Evolutionary conservation across 805 yeast species (phyloP).

Genomic region (Ogataea nonfermentans): DNA sequence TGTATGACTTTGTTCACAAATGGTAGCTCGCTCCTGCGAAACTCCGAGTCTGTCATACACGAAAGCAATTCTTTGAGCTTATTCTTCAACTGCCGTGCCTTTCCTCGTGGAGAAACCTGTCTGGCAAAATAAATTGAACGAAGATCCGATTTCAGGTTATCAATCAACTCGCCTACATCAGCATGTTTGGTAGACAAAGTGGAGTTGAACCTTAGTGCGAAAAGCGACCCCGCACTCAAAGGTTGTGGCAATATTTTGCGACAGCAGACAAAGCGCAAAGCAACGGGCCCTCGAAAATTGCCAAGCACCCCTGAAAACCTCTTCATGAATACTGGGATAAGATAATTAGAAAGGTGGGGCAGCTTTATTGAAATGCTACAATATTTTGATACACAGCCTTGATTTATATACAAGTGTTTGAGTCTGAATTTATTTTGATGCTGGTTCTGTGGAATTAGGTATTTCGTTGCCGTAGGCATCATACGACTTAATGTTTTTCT

Average conservation of each 20-base stretch:
- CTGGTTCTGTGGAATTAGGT: not conserved
- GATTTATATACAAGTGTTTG: not conserved
- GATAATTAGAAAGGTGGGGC: constrained; percentile 9
- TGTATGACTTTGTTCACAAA: constrained; percentile 31
- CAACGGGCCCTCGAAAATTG: not conserved
- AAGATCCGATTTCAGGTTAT: constrained; percentile 20
- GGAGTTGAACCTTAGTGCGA: constrained; percentile 3
- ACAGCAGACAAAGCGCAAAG: not conserved
- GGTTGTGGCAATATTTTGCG: not conserved
- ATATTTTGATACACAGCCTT: constrained; percentile 6
- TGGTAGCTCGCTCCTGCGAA: constrained; percentile 26
- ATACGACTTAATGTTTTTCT: constrained; percentile 37
- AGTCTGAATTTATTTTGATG: no score
- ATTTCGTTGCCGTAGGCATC: constrained; percentile 35
- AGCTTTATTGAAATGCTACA: constrained; percentile 1
- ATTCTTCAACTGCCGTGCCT: constrained; percentile 25
- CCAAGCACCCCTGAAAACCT: constrained; percentile 1
- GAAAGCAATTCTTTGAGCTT: constrained; percentile 21
- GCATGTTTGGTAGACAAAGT: constrained; percentile 13
- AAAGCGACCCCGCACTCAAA: not conserved
- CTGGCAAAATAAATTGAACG: constrained; percentile 24
- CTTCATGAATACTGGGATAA: constrained; percentile 1
- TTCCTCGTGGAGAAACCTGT: constrained; percentile 28
- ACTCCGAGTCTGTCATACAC: constrained; percentile 22
- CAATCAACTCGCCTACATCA: constrained; percentile 15